Evolutionary conservation across 2,329 filamentous ascomycete species (phyloP), one percentile per base, ranked within the genome.

Genomic region (Fusarium sp.): DNA sequence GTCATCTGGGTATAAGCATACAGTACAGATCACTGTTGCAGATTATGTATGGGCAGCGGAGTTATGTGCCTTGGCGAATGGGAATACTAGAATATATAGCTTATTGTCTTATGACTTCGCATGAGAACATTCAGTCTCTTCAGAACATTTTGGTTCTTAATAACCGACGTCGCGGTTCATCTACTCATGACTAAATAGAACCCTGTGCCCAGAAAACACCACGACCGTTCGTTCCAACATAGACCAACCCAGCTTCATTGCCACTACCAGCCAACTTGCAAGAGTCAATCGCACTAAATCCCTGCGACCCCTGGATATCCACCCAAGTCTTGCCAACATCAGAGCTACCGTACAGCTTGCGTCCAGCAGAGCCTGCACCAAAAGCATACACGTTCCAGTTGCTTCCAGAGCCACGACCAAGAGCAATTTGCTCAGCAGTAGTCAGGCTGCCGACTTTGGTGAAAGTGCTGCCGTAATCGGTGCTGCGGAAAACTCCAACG

Each of bases 401-500:
- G 2, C 71, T 71, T 0, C 75, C 77, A 0, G 78, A 76, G 0
- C 82, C 82, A 0, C 78, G 71, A 0, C 83, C 83, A 1, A 85
- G 75, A 0, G 83, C 77, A 55, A 85, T 76, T 46, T 82, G 77
- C 30, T 82, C 76, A 2, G 80, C 81, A 58, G 79, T 75, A 4
- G 74, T 80, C 19, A 84, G 65, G 0, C 75, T 70, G 7, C 79
- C 77, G 0, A 81, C 70, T 26, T 79, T 74, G 0, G 79, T 77
- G 66, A 87, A 88, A 2, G 79, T 80, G 6, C 75, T 72, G 7
- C 85, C 87, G 35, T 78, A 86, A 73, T 88, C 75, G 7, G 81
- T 83, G 11, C 83, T 86, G 67, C 82, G 82, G 77, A 85, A 88
- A 47, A 89, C 75, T 7, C 87, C 87, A 0, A 71, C 76, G 53